Evolutionary conservation across 2,329 filamentous ascomycete species (phyloP).

Genomic region (Colletotrichum cordylinicola): DNA sequence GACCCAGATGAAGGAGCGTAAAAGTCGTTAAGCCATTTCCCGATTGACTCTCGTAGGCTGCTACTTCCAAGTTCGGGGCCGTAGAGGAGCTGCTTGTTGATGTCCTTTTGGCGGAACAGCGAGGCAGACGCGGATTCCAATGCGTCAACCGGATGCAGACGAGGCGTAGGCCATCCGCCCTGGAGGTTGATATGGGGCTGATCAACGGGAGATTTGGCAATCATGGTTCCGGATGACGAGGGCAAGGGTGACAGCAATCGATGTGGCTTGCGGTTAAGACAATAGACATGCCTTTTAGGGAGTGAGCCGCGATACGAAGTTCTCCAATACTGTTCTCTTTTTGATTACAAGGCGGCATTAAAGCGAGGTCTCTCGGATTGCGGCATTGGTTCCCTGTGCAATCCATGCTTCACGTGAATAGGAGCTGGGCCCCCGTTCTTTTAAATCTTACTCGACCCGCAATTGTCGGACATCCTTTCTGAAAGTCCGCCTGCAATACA

Average conservation of each 20-base stretch:
- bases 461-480: not conserved
- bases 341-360: not conserved
- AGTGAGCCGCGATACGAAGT: rapidly evolving
- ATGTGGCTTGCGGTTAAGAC: not conserved
- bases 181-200: not conserved
- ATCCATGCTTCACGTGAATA: not conserved
- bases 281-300: not conserved
- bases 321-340: not conserved
- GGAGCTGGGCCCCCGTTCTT: rapidly evolving
- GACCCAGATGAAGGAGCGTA: conserved; percentile 44
- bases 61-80: not conserved
- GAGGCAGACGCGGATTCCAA: not conserved
- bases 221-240: not conserved
- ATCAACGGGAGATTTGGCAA: not conserved
- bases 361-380: not conserved
- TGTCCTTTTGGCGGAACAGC: not conserved
- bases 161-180: not conserved
- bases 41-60: conserved; percentile 45
- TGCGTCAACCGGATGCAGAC: not conserved
- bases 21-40: conserved; percentile 70
- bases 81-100: not conserved
- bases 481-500: not conserved
- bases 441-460: not conserved
- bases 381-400: not conserved
- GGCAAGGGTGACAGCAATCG: not conserved